These are phyloP conservation scores for Camellia oleifera DNA, from an alignment of 179 eudicot species.

Conservation along the genomic window DNA sequence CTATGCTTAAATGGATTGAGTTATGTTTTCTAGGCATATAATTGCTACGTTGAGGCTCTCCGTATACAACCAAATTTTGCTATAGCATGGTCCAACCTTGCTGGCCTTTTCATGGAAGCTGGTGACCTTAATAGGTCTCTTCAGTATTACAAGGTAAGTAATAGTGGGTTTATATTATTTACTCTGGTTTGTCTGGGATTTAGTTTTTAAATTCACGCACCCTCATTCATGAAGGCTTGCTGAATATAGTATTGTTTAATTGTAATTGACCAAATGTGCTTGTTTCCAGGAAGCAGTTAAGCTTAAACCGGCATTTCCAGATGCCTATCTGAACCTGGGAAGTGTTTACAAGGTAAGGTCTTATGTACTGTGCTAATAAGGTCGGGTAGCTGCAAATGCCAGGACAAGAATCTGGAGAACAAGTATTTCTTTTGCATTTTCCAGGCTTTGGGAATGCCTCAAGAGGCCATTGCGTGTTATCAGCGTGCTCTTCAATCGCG, in stretches of 20 bases:
- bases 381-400: constrained; percentile 23
- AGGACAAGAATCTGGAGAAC: constrained; percentile 21
- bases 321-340: constrained; percentile 84
- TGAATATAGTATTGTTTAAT: constrained; percentile 1
- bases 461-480: constrained; percentile 83
- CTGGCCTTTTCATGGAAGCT: constrained; percentile 94
- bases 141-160: constrained; percentile 81
- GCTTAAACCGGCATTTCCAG: constrained; percentile 77
- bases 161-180: not conserved
- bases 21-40: constrained; percentile 66
- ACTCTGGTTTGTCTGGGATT: constrained; percentile 7
- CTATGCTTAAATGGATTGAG: not conserved
- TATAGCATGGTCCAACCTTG: constrained; percentile 98
- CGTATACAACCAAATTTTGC: constrained; percentile 86
- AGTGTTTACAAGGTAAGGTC: constrained; percentile 87
- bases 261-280: not conserved
- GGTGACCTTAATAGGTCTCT: constrained; percentile 86
- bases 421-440: constrained; percentile 30
- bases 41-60: constrained; percentile 85
- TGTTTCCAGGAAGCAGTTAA: constrained; percentile 79
- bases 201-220: constrained; percentile 4
- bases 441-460: constrained; percentile 92
- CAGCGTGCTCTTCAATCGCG: constrained; percentile 83
- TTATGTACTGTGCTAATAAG: constrained; percentile 24
- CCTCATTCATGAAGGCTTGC: not conserved